Evolutionary conservation across 495 filamentous ascomycete genomes (phyloP), one percentile per base, ranked within the genome.

Genomic region (Aspergillus avenaceus): DNA sequence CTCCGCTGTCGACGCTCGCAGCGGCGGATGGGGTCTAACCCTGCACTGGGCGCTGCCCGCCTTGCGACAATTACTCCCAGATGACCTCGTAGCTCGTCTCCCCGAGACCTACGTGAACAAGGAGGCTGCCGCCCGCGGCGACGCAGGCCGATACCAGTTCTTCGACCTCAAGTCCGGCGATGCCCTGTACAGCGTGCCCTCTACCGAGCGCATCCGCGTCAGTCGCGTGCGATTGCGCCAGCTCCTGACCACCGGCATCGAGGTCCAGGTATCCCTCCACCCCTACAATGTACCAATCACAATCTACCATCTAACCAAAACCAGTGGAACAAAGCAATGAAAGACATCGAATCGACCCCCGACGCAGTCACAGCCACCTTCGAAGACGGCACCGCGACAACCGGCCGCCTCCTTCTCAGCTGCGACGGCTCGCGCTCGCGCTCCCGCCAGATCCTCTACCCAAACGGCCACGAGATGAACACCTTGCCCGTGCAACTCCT

Each of bases 21-120:
- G 58, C 5, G 69, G 69, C 24, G 81, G 82, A 31, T 84, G 80
- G 80, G 80, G 76, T 4, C 62, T 84, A 9, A 83, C 82, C 0
- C 69, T 84, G 45, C 78, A 84, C 59, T 82, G 77, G 78, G 72
- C 73, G 24, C 65, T 83, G 9, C 65, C 75, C 9, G 72, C 72
- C 3, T 63, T 84, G 45, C 63, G 72, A 8, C 53, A 67, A 9
- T 56, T 83, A 8, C 66, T 84, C 5, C 80, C 79, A 0, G 63
- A 74, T 2, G 54, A 75, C n/a, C 47, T 82, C 21, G 55, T 77
- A 12, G 51, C 52, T 3, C 68, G 66, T 0, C 64, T 84, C 11
- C 73, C 76, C 0, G 75, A 80, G 52, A 66, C 71, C 0, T 76
- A 74, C 45, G 76, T 82, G 8, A 72, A 83, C 48, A 62, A 64